These are phyloP conservation scores for Garcia nutans DNA, from an alignment of 345 rosid species.

Conservation along the genomic window DNA sequence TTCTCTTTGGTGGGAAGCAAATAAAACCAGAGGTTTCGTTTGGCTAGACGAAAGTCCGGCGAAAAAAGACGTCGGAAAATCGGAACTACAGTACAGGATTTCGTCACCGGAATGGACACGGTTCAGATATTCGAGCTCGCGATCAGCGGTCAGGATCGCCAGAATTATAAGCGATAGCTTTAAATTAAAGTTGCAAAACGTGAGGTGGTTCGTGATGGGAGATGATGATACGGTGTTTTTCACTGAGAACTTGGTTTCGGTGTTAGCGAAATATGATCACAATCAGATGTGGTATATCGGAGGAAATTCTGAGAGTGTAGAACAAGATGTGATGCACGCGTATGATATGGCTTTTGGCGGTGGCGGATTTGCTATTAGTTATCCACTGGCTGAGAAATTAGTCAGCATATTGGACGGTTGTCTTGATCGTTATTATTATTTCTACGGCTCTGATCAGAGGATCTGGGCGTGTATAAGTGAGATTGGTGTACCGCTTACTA, in stretches of 20 bases:
- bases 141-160: slow-evolving; percentile 74
- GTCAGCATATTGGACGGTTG: slow-evolving; percentile 63
- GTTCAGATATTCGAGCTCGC: slow-evolving; percentile 54
- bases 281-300: slow-evolving; percentile 80
- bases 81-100: slow-evolving; percentile 38
- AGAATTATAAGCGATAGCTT: slow-evolving; percentile 67
- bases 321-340: slow-evolving; percentile 61
- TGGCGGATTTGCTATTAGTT: slow-evolving; percentile 79
- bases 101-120: slow-evolving; percentile 58
- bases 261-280: slow-evolving; percentile 65
- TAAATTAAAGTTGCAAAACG: slow-evolving; percentile 37
- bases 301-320: slow-evolving; percentile 74
- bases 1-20: slow-evolving; percentile 62
- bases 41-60: slow-evolving; percentile 55
- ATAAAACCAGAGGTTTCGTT: slow-evolving; percentile 56
- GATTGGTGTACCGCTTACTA: slow-evolving; percentile 67
- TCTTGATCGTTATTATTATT: slow-evolving; percentile 52
- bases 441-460: slow-evolving; percentile 89
- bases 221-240: slow-evolving; percentile 86
- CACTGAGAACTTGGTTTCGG: slow-evolving; percentile 57
- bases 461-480: slow-evolving; percentile 69
- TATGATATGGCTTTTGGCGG: slow-evolving; percentile 95
- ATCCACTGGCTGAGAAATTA: slow-evolving; percentile 59
- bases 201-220: slow-evolving; percentile 95
- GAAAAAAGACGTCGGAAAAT: neutral